These are phyloP conservation scores for Lasiosphaeria hispida DNA, from an alignment of 495 filamentous ascomycete species.

Conservation along the genomic window DNA sequence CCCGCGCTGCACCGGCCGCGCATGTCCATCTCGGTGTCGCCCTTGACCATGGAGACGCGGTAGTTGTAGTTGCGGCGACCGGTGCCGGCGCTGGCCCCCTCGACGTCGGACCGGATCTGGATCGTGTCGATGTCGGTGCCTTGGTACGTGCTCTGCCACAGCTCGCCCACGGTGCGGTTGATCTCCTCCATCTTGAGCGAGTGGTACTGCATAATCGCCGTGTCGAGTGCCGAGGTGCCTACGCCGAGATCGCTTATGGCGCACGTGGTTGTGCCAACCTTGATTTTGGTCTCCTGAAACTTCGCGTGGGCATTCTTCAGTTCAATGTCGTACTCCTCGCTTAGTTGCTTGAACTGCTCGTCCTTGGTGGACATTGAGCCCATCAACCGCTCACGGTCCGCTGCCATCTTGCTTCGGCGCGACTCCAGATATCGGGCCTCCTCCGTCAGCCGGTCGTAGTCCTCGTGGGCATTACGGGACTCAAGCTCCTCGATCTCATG, in stretches of 20 bases:
- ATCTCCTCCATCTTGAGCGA: constrained; percentile 97
- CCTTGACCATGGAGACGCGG: constrained; percentile 97
- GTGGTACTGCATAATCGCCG: constrained; percentile 96
- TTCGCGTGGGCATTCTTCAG: constrained; percentile 80
- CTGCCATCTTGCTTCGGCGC: constrained; percentile 56
- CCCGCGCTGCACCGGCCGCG: constrained; percentile 94
- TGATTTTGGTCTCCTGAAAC: constrained; percentile 85
- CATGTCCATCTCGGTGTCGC: constrained; percentile 99
- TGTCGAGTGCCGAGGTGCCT: constrained; percentile 78
- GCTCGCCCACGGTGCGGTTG: constrained; percentile 88
- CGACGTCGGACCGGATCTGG: constrained; percentile 86
- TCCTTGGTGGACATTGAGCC: constrained; percentile 80
- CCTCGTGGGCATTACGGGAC: constrained; percentile 75
- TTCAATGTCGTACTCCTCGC: constrained; percentile 77
- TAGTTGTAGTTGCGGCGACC: constrained; percentile 92
- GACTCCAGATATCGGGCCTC: constrained; percentile 64
- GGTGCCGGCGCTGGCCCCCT: constrained; percentile 46
- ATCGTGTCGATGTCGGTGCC: constrained; percentile 98
- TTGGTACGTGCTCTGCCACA: constrained; percentile 96
- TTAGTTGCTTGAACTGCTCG: constrained; percentile 63
- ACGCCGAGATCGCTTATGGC: constrained; percentile 85
- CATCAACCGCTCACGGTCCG: constrained; percentile 53
- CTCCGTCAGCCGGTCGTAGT: constrained; percentile 67
- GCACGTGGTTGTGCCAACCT: constrained; percentile 88
- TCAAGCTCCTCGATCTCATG: constrained; percentile 74